Evolutionary conservation across 75 land plant species (phyloP).

Genomic region (Pseudotsuga menziesii): DNA sequence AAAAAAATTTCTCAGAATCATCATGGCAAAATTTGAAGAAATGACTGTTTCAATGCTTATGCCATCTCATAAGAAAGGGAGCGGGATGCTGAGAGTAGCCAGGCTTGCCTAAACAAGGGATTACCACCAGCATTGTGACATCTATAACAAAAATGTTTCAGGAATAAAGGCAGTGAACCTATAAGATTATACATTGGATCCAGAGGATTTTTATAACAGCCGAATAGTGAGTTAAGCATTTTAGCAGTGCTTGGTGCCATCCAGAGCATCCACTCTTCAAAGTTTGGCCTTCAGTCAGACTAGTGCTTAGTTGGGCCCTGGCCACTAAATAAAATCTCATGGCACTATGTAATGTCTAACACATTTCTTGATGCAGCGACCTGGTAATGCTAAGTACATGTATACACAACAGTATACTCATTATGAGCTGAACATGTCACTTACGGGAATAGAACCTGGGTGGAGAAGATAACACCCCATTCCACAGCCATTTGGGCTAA

Average conservation of each 20-base stretch:
- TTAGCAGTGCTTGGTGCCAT: neutral
- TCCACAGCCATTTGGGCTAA: too few relatives aligned
- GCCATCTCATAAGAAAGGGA: neutral
- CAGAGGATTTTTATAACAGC: too few relatives aligned
- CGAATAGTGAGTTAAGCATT: too few relatives aligned
- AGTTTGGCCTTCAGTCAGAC: neutral
- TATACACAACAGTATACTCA: neutral
- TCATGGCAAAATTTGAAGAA: neutral
- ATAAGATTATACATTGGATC: neutral
- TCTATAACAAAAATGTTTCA: neutral
- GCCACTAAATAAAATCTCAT: too few relatives aligned
- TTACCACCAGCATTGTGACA: too few relatives aligned
- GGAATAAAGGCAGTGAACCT: neutral
- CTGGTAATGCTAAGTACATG: neutral
- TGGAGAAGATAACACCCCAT: too few relatives aligned
- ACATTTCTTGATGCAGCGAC: neutral
- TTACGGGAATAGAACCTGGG: too few relatives aligned
- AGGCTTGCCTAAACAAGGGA: slow-evolving; percentile 1
- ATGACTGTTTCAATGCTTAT: neutral
- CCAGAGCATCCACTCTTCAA: neutral
- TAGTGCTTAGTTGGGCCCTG: neutral
- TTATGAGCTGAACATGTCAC: too few relatives aligned
- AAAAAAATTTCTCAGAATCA: neutral
- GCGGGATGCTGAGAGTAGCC: neutral
- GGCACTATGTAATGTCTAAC: neutral